Evolutionary conservation across 73 alveolate species (phyloP).

Genomic region (Symbiodinium pilosum): DNA sequence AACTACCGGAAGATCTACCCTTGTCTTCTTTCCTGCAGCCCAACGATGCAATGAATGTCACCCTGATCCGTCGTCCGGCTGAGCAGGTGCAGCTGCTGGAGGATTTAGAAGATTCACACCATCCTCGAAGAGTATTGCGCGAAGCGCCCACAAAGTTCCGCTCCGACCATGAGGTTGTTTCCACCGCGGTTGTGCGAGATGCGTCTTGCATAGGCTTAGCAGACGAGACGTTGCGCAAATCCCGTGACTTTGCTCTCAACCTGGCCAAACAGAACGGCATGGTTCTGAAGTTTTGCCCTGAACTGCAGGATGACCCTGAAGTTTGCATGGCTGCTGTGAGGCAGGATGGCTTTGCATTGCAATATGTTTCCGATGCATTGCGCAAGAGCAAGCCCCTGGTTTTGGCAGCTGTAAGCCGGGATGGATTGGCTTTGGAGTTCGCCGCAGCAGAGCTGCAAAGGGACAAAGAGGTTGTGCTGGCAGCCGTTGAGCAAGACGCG

Average conservation of each 20-base stretch:
- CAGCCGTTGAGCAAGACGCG: constrained; percentile 67
- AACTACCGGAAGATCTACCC: constrained; percentile 36
- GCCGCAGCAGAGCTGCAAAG: neutral
- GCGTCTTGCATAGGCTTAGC: constrained; percentile 55
- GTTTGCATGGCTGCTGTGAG: constrained; percentile 57
- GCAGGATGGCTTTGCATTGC: constrained; percentile 63
- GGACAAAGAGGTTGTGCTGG: constrained; percentile 47
- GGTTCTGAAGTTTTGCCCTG: constrained; percentile 40
- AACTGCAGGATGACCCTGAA: neutral
- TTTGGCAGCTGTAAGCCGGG: constrained; percentile 34
- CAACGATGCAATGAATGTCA: neutral
- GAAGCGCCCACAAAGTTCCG: constrained; percentile 50
- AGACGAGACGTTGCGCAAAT: constrained; percentile 3
- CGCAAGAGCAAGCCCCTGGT: constrained; percentile 28
- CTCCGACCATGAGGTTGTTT: constrained; percentile 44
- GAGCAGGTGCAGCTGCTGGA: constrained; percentile 52
- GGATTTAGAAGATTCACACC: constrained; percentile 37
- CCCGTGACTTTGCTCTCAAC: neutral
- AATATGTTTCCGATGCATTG: neutral
- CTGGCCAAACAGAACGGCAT: neutral
- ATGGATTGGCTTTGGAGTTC: constrained; percentile 50
- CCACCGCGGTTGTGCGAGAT: constrained; percentile 23
- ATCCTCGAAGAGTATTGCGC: constrained; percentile 21
- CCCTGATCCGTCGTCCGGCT: constrained; percentile 51
- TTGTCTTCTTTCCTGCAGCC: neutral